phyloP scores from a whole-genome alignment of 805 yeast genomes.

The Wickerhamiella australiensis region DNA sequence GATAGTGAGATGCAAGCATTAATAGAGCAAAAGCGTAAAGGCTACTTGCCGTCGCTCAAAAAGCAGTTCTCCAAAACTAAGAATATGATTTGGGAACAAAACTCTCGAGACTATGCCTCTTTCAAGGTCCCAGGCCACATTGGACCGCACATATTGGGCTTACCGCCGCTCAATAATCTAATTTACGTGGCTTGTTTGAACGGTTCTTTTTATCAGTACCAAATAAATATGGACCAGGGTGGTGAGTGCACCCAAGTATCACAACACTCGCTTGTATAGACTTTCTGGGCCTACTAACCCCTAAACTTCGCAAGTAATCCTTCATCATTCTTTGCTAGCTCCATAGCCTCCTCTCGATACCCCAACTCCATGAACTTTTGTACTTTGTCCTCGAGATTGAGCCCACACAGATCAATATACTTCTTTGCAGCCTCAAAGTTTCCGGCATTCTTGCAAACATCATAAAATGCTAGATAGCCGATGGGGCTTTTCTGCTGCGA shows the following conservation, averaged over 20 bases:
- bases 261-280: conserved; percentile 34
- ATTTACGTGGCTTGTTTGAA: conserved; percentile 57
- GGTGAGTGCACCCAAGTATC: conserved; percentile 79
- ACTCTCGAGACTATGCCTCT: conserved; percentile 77
- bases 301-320: neutral
- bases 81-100: conserved; percentile 72
- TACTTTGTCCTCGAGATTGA: neutral
- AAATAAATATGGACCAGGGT: conserved; percentile 74
- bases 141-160: conserved; percentile 29
- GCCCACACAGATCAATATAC: conserved; percentile 42
- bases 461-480: conserved; percentile 54
- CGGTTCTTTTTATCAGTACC: conserved; percentile 72
- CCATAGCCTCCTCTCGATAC: conserved; percentile 1
- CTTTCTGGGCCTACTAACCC: neutral
- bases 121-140: conserved; percentile 48
- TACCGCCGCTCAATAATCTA: conserved; percentile 26
- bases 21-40: conserved; percentile 11
- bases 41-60: conserved; percentile 11
- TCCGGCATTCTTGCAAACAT: conserved; percentile 41
- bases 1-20: conserved; percentile 7
- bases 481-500: conserved; percentile 51
- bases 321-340: conserved; percentile 1
- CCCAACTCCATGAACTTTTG: neutral
- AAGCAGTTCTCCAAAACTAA: conserved; percentile 46
- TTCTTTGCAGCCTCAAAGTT: conserved; percentile 47